These are phyloP conservation scores for Exophiala sp. DNA, from an alignment of 2,329 filamentous ascomycete species.

Conservation along the genomic window DNA sequence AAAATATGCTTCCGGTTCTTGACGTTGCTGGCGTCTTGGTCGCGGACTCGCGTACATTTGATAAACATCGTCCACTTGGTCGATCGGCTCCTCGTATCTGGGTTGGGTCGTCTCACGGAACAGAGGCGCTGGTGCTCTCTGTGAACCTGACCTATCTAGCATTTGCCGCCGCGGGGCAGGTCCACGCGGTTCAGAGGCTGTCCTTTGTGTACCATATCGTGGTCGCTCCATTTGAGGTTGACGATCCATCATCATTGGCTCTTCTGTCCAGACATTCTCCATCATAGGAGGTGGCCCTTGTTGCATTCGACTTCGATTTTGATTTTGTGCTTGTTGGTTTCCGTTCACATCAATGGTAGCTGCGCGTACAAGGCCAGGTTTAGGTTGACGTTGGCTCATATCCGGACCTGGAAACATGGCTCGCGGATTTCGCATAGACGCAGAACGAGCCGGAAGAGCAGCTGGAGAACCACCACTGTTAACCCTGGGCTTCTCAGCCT, in stretches of 20 bases:
- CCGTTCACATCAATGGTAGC: conserved; percentile 22
- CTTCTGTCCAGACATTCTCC: conserved; percentile 1
- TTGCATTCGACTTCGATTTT: conserved; percentile 8
- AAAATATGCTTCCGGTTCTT: conserved; percentile 60
- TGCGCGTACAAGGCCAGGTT: conserved; percentile 19
- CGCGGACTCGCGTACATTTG: conserved; percentile 32
- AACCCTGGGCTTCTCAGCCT: conserved; percentile 62
- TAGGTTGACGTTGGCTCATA: conserved; percentile 12
- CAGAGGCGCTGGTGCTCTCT: conserved; percentile 28
- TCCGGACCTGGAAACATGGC: conserved; percentile 26
- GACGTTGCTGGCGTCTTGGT: conserved; percentile 16
- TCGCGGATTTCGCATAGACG: conserved; percentile 45
- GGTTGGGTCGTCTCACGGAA: conserved; percentile 33
- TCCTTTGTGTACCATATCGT: conserved; percentile 46
- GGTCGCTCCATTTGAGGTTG: conserved; percentile 29
- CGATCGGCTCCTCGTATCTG: conserved; percentile 35
- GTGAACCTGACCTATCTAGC: conserved; percentile 32
- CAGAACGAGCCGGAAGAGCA: conserved; percentile 43
- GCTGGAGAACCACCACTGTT: conserved; percentile 29
- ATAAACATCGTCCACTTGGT: conserved; percentile 42
- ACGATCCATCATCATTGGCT: conserved; percentile 1
- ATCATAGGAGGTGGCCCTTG: conserved; percentile 4
- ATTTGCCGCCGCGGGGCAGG: conserved; percentile 30
- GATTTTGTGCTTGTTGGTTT: conserved; percentile 37
- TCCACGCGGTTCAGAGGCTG: conserved; percentile 51